phyloP scores from a whole-genome alignment of 495 filamentous ascomycete genomes.

The Podospora fimiseda region DNA sequence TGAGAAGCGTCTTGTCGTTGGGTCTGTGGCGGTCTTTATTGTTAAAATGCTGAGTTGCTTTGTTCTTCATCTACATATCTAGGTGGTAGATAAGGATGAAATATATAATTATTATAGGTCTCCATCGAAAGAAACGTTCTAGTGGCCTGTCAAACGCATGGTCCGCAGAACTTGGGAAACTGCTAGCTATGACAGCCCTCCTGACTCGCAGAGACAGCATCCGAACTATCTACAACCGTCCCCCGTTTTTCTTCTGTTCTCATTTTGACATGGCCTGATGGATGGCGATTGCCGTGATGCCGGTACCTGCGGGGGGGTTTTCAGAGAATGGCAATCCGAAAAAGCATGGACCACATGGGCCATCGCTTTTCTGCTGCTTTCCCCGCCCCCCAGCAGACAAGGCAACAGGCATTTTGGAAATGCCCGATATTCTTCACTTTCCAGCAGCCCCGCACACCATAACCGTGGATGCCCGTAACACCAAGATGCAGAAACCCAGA shows the following conservation, averaged over 20 bases:
- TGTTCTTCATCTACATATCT: background rate
- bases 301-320: background rate
- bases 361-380: background rate
- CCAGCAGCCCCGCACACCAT: background rate
- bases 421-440: no score
- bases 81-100: background rate
- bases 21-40: no score
- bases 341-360: background rate
- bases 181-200: background rate
- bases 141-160: slow-evolving; percentile 1
- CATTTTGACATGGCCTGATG: background rate
- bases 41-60: no score
- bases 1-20: no score
- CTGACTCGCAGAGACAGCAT: background rate
- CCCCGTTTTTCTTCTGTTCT: background rate
- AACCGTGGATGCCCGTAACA: background rate
- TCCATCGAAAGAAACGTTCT: background rate
- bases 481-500: slow-evolving; percentile 1
- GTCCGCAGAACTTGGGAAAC: background rate
- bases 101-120: background rate
- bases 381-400: background rate
- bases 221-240: background rate
- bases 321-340: background rate
- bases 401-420: background rate
- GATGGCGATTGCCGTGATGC: background rate